Evolutionary conservation across 345 rosid species (phyloP).

Genomic region (Cardamine occulta): DNA sequence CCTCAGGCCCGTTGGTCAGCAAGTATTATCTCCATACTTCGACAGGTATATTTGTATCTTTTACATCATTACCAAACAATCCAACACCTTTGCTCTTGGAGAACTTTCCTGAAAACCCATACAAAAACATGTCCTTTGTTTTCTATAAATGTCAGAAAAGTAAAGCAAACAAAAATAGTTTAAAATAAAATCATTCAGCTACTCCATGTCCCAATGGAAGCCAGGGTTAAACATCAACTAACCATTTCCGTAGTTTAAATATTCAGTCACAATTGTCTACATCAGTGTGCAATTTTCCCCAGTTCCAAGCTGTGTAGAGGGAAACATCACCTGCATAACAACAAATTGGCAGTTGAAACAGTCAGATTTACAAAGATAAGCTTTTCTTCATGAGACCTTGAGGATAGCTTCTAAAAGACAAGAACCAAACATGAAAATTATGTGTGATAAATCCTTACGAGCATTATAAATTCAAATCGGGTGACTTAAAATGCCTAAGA

Average conservation of each 20-base stretch:
- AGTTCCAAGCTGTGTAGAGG: constrained; percentile 95
- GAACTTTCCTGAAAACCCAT: constrained; percentile 73
- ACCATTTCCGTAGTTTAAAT: constrained; percentile 94
- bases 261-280: constrained; percentile 95
- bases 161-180: neutral
- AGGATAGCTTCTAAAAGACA: constrained; percentile 19
- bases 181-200: neutral
- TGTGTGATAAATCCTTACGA: too few species aligned
- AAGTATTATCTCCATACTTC: constrained; percentile 99
- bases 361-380: constrained; percentile 1
- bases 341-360: constrained; percentile 14
- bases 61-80: constrained; percentile 95
- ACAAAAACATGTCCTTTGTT: constrained; percentile 24
- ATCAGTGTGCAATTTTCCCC: constrained; percentile 92
- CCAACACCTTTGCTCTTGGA: constrained; percentile 98
- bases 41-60: constrained; percentile 87
- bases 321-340: constrained; percentile 87
- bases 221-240: constrained; percentile 37
- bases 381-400: neutral
- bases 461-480: neutral
- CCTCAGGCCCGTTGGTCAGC: constrained; percentile 96
- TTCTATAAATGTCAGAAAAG: constrained; percentile 18
- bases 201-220: neutral
- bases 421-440: constrained; percentile 5
- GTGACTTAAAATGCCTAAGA: neutral